phyloP scores from a whole-genome alignment of 495 filamentous ascomycete genomes.

The Tuber magnatum region DNA sequence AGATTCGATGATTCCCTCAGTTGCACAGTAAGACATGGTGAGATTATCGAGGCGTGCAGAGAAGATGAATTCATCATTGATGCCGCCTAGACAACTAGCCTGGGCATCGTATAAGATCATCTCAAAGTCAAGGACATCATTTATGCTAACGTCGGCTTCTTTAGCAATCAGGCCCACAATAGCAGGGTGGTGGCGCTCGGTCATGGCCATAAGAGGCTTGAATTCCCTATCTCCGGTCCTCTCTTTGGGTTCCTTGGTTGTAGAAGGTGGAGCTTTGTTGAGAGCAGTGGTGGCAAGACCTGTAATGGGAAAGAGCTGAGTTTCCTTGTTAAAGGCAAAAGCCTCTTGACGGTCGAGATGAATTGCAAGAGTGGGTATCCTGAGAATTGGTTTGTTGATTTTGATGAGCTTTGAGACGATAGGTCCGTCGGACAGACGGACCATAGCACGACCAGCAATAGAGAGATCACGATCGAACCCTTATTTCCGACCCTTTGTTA shows the following conservation, averaged over 20 bases:
- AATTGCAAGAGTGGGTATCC: slow-evolving; percentile 83
- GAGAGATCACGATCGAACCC: slow-evolving; percentile 95
- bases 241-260: slow-evolving; percentile 40
- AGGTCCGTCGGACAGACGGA: slow-evolving; percentile 63
- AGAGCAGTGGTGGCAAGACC: slow-evolving; percentile 81
- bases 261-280: slow-evolving; percentile 55
- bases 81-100: slow-evolving; percentile 74
- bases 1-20: slow-evolving; percentile 72
- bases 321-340: slow-evolving; percentile 94
- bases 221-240: slow-evolving; percentile 51
- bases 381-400: slow-evolving; percentile 79
- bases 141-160: slow-evolving; percentile 59
- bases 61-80: slow-evolving; percentile 91
- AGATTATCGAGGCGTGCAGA: slow-evolving; percentile 90
- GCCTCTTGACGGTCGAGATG: slow-evolving; percentile 78
- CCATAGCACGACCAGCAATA: slow-evolving; percentile 81
- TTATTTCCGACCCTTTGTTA: slow-evolving; percentile 27
- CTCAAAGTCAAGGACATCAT: slow-evolving; percentile 86
- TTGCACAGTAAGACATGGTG: slow-evolving; percentile 85
- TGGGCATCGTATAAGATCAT: slow-evolving; percentile 94
- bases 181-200: slow-evolving; percentile 81
- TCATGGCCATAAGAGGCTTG: slow-evolving; percentile 64
- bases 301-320: slow-evolving; percentile 86
- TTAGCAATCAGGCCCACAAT: slow-evolving; percentile 79
- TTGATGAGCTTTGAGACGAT: slow-evolving; percentile 82